Base-by-base conservation (phyloP, 768 basidiomycete genomes). In the Russula compacta region DNA sequence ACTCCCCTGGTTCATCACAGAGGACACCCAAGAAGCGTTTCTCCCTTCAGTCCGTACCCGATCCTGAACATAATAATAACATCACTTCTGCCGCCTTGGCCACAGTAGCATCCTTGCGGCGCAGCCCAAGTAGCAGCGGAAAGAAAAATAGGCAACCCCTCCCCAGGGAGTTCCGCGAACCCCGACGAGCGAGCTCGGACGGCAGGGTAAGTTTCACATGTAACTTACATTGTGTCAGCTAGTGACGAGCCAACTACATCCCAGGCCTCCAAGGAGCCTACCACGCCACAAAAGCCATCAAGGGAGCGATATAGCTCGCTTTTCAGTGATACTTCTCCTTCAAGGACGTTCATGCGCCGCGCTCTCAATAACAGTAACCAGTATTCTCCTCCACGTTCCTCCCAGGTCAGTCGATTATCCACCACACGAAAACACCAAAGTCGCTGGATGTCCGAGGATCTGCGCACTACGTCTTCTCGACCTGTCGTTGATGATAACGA, bases 41-140 rank as follows among this genome's bases (percentile, higher is more conserved):
- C 19, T 78, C 79, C 2, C 69, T 75, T 6, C 66, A 72, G 17
- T 73, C 73, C 44, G 56, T 61, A 19, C 70, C 72, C 5, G 65
- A 67, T 19, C 59, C 60, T 38, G 54, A 69, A 19, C 69, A 71
- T 15, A 71, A 70, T 15, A 71, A 70, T 35, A 77, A 81, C 66
- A 73, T 85, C 36, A 78, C 79, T 2, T 76, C 78, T 32, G 79
- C 83, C 56, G 85, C 86, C 49, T 70, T 87, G 64, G 83, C 80
- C 47, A 81, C 84, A 38, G 80, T 85, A 44, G 80, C 83, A 5
- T 79, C 80, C 3, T 78, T 82, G 32, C 74, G 84, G 60, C 74
- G 77, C 58, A 83, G 81, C 64, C 80, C 81, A 10, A 74, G 73
- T 57, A 69, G 67, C 33, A 70, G 64, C 64, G 72, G 70, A 12